Evolutionary conservation across 2,329 filamentous ascomycete genomes (phyloP), one percentile per base, ranked within the genome.

Genomic region (Aspergillus sp.): DNA sequence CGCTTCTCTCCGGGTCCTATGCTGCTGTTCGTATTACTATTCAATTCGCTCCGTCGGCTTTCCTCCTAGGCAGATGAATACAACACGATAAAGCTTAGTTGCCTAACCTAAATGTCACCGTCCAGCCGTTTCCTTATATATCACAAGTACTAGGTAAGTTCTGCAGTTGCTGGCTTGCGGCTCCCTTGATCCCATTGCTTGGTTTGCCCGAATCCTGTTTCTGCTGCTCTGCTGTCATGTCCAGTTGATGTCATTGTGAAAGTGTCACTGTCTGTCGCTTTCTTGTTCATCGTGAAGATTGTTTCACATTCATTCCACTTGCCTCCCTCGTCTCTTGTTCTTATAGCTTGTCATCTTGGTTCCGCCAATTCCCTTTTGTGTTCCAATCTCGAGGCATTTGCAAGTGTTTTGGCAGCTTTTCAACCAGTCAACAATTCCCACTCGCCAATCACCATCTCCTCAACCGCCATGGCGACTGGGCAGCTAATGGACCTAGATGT

Each of bases 401-500:
- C 32, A 36, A 5, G 32, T 11, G 32, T 36, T 11, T 36, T 29
- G 32, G 10, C 32, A 12, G 32, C 32, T 9, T 36, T 36, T 14
- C 32, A 36, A 36, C 32, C 11, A 14, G 11, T 36, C 32, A 10
- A 36, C 36, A 42, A 42, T n/a, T 14, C 36, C 36, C 16, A 6
- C 16, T 6, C 16, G 14, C 2, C 16, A 6, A 6, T 6, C 5
- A 42, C 36, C 36, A 42, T 42, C 16, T 14, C 36, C 12, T n/a
- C 16, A n/a, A 6, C 14, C 36, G 4, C 14, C 36, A 47, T 47
- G 45, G 18, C 22, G 45, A 47, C 12, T 24, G 22, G 10, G 6
- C 45, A 22, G 16, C 45, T 47, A 24, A 47, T 47, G 22, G 18
- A 47, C 51, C 49, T 60, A 67, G 65, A 67, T 67, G 63, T 64